phyloP scores from a whole-genome alignment of 108 stramenopile species.

The Cyclotella choctawhatcheeana region DNA sequence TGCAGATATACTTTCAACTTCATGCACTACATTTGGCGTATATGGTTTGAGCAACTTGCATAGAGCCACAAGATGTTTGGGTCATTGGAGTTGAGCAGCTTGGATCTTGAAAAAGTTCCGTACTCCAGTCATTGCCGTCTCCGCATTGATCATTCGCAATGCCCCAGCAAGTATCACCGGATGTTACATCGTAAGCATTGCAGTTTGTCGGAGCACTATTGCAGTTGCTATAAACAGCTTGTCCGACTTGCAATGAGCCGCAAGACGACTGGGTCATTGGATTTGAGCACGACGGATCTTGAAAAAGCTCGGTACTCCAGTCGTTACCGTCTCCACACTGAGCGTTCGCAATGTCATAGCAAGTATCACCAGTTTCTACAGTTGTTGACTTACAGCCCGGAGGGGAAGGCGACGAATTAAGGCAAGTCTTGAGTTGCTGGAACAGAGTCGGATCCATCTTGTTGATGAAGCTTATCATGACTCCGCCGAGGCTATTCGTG shows the following conservation, averaged over 20 bases:
- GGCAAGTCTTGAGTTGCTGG: neutral
- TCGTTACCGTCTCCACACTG: conserved; percentile 5
- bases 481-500: neutral
- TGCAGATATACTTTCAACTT: no score
- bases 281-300: neutral
- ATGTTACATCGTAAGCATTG: neutral
- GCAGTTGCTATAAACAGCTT: conserved; percentile 6
- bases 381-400: neutral
- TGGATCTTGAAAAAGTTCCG: neutral
- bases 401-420: neutral
- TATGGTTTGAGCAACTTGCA: neutral
- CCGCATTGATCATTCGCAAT: neutral
- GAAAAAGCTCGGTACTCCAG: conserved; percentile 7
- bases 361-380: conserved; percentile 7
- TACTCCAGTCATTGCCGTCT: neutral
- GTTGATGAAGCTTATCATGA: conserved; percentile 5
- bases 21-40: neutral
- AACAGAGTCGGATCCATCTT: neutral
- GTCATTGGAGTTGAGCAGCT: neutral
- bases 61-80: neutral
- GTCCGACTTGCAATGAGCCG: neutral
- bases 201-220: neutral
- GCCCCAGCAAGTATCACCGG: neutral
- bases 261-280: neutral
- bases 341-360: neutral